Percentiles rank a stretch among this genome's conserved stretches.
phyloP scores from a whole-genome alignment of 140 eudicot genomes.

The Ambrosia hybrid region DNA sequence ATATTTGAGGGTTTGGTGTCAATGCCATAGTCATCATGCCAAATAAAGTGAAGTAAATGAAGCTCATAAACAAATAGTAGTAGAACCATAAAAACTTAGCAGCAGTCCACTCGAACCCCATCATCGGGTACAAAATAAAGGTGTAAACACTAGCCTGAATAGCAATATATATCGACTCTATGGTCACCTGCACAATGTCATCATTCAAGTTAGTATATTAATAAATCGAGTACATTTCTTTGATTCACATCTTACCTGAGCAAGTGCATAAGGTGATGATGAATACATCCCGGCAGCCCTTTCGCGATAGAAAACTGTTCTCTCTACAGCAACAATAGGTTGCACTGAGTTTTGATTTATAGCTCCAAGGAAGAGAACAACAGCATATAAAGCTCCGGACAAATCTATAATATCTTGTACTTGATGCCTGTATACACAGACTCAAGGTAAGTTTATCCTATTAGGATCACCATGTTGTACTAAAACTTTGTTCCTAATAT shows the following conservation, averaged over 20 bases:
- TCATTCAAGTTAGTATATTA: neutral
- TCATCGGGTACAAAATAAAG: conserved; percentile 58
- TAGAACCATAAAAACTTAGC: conserved; percentile 60
- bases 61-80: conserved; percentile 65
- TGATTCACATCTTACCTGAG: conserved; percentile 47
- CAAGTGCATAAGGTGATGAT: conserved; percentile 65
- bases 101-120: conserved; percentile 61
- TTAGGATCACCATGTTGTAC: neutral
- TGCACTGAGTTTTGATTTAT: conserved; percentile 64
- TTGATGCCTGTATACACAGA: conserved; percentile 28
- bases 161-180: conserved; percentile 56
- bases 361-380: conserved; percentile 68
- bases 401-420: conserved; percentile 62
- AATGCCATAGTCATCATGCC: conserved; percentile 72
- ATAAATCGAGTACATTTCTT: neutral
- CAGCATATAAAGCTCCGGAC: conserved; percentile 55
- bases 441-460: neutral
- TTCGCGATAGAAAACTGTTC: conserved; percentile 79
- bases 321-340: conserved; percentile 60
- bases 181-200: conserved; percentile 50
- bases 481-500: no score
- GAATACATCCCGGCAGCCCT: conserved; percentile 89
- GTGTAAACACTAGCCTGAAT: conserved; percentile 48
- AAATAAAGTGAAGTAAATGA: conserved; percentile 51
- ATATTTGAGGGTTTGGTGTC: conserved; percentile 59